These are phyloP conservation scores for Microdochium bolleyi DNA, from an alignment of 2,329 filamentous ascomycete species.

Conservation along the genomic window DNA sequence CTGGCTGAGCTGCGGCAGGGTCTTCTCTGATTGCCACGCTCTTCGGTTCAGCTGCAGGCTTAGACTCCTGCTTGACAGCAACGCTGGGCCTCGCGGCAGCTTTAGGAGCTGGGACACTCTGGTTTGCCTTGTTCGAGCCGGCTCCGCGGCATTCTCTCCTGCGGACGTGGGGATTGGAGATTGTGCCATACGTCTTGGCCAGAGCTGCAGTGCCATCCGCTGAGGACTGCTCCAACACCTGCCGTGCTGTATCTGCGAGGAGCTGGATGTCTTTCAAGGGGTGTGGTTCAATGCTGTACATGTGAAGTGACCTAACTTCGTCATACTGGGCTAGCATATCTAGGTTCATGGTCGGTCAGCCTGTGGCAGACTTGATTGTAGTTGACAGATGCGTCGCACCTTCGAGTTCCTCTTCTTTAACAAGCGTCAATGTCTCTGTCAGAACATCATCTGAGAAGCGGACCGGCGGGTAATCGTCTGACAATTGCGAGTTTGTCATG, in stretches of 20 bases:
- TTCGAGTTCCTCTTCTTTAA: conserved; percentile 64
- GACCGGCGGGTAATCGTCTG: conserved; percentile 21
- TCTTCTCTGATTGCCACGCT: conserved; percentile 25
- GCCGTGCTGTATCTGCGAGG: conserved; percentile 61
- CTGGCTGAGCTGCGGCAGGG: conserved; percentile 14
- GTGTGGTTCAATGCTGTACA: conserved; percentile 76
- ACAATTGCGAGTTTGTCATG: conserved; percentile 58
- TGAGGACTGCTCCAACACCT: conserved; percentile 47
- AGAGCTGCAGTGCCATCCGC: conserved; percentile 51
- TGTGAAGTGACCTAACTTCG: conserved; percentile 68
- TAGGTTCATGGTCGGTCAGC: conserved; percentile 21
- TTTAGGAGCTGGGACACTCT: conserved; percentile 15
- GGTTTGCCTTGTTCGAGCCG: conserved; percentile 5
- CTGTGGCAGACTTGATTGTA: conserved; percentile 6
- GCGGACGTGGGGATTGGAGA: conserved; percentile 63
- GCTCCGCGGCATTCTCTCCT: conserved; percentile 27
- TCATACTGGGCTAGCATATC: conserved; percentile 62
- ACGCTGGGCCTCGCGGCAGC: conserved; percentile 25
- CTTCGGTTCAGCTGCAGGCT: conserved; percentile 14
- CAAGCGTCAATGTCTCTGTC: conserved; percentile 56
- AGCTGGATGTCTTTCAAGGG: conserved; percentile 63
- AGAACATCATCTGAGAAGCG: conserved; percentile 40
- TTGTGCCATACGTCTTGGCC: conserved; percentile 61
- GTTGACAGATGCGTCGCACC: conserved; percentile 31
- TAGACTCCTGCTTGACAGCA: conserved; percentile 23